phyloP scores from a whole-genome alignment of 1,284 basidiomycete species.

The Fomitopsis pinicola region DNA sequence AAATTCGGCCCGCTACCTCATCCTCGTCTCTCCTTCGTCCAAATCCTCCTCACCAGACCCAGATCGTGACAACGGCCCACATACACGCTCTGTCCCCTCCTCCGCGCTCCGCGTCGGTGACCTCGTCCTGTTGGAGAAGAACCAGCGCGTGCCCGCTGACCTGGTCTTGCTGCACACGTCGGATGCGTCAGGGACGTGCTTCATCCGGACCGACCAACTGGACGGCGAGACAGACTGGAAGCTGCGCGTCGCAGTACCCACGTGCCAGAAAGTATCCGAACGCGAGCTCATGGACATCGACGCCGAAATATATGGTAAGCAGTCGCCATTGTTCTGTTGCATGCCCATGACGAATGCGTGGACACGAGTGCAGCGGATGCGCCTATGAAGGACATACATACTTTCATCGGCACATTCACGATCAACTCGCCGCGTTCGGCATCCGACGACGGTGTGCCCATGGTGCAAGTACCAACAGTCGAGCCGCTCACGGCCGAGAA shows the following conservation, averaged over 20 bases:
- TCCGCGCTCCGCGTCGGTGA: slow-evolving; percentile 91
- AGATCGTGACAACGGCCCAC: slow-evolving; percentile 28
- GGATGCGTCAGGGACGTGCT: slow-evolving; percentile 88
- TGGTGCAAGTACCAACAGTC: slow-evolving; percentile 57
- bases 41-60: slow-evolving; percentile 24
- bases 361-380: slow-evolving; percentile 67
- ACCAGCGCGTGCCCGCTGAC: slow-evolving; percentile 95
- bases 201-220: slow-evolving; percentile 96
- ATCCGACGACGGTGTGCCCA: slow-evolving; percentile 49
- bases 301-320: slow-evolving; percentile 80
- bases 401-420: slow-evolving; percentile 92
- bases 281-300: slow-evolving; percentile 69
- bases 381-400: slow-evolving; percentile 96
- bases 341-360: slow-evolving; percentile 7
- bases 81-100: slow-evolving; percentile 80
- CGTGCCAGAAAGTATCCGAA: slow-evolving; percentile 77
- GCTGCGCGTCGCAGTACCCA: slow-evolving; percentile 82
- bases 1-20: slow-evolving; percentile 89
- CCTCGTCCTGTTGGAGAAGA: slow-evolving; percentile 91
- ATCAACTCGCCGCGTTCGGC: slow-evolving; percentile 49
- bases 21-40: slow-evolving; percentile 55
- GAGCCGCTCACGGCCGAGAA: slow-evolving; percentile 91
- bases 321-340: not conserved
- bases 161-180: slow-evolving; percentile 87
- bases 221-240: slow-evolving; percentile 99